Percentiles rank a stretch among this genome's conserved stretches.
These are phyloP conservation scores for Alternaria metachromatica DNA, from an alignment of 2,329 filamentous ascomycete genomes.

Conservation along the genomic window DNA sequence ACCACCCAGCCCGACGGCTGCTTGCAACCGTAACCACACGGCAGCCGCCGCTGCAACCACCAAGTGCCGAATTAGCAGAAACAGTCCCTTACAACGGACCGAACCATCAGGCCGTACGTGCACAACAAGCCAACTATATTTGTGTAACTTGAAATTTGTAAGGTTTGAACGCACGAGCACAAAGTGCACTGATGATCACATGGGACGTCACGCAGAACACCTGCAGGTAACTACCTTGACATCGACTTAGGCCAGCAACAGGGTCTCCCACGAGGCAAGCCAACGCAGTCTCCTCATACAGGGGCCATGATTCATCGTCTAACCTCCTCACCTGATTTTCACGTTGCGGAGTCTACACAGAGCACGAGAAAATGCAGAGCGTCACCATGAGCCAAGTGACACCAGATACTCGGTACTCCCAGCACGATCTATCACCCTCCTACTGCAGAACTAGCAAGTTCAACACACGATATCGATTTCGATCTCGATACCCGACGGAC, in stretches of 20 bases:
- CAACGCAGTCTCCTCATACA: background rate
- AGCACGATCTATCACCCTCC: background rate
- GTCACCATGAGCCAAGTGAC: background rate
- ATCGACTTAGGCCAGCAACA: background rate
- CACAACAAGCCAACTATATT: slow-evolving; percentile 1
- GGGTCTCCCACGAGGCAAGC: background rate
- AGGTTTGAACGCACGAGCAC: slow-evolving; percentile 9
- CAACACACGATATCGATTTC: background rate
- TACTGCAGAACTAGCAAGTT: background rate
- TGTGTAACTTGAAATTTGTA: background rate
- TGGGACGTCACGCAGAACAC: background rate
- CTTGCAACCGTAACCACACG: slow-evolving; percentile 6
- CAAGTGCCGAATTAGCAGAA: slow-evolving; percentile 1
- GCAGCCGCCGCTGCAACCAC: slow-evolving; percentile 1
- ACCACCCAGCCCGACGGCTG: slow-evolving; percentile 3
- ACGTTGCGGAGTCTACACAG: background rate
- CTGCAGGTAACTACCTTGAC: background rate
- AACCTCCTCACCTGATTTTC: background rate
- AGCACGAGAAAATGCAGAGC: background rate
- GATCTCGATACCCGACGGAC: background rate
- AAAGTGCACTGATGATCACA: background rate
- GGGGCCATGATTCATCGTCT: background rate
- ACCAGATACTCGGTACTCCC: background rate
- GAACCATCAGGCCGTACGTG: background rate
- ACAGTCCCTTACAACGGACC: background rate